Evolutionary conservation across 106 monocot species (phyloP), one percentile per base, ranked within the genome.

Genomic region (Dendrobium officinale): DNA sequence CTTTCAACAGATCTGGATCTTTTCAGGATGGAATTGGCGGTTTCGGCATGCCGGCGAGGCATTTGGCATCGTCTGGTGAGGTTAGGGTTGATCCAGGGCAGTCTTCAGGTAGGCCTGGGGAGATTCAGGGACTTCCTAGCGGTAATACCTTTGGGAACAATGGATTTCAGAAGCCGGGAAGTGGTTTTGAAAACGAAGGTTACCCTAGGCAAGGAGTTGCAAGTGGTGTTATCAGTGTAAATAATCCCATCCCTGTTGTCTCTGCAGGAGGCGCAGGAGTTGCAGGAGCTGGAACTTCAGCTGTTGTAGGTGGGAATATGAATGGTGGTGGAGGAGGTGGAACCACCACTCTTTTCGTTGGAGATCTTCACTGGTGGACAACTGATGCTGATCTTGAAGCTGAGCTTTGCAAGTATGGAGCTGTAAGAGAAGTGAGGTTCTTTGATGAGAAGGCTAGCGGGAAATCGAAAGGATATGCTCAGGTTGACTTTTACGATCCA

Each of bases 341-440:
- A 4, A 81, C 83, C 18, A 86, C 87, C 6, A 82, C 83, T 75
- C 83, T 92, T 16, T 87, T 82, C 58, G 91, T 92, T 1, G 91
- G 91, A 9, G 91, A 92, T 48, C 87, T 92, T 8, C 91, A 92
- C 26, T 92, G 91, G 91, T 92, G 91, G 92, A 92, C 92, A 2
- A 92, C 92, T 24, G 92, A 92, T 78, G 86, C 92, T 0, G 90
- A 92, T 31, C 79, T 92, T 22, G 92, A 92, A 78, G 67, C 74
- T 1, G 85, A 79, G 81, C 61, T 84, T 42, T 86, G 79, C 37
- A 86, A 83, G 79, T 92, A 85, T 43, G 92, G 92, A 45, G 76
- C 82, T 64, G 86, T 92, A 72, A 92, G 88, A 61, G 92, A 92
- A 79, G 78, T 92, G 66, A 92, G 83, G 76, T 92, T 92, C 79